Conservation (phyloP, 805 yeast species). For the Candida tammaniensis region DNA sequence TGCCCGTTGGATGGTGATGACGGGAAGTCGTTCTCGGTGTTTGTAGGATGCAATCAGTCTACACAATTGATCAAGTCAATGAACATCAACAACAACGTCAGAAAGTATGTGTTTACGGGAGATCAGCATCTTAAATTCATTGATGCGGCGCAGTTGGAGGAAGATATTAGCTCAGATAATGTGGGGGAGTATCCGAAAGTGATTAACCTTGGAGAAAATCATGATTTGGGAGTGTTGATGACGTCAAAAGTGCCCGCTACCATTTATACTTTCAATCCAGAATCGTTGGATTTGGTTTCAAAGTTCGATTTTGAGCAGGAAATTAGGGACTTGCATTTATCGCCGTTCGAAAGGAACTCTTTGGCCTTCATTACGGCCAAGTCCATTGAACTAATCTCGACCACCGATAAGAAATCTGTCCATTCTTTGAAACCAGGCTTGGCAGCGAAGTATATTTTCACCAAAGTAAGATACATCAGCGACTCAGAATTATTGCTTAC, state of each 20-base stretch:
- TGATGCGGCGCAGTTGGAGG: slow-evolving; percentile 59
- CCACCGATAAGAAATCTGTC: slow-evolving; percentile 40
- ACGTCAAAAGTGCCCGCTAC: slow-evolving; percentile 65
- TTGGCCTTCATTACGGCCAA: slow-evolving; percentile 60
- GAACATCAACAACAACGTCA: slow-evolving; percentile 66
- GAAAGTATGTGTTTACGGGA: slow-evolving; percentile 56
- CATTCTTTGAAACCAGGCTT: slow-evolving; percentile 21
- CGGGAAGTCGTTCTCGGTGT: slow-evolving; percentile 44
- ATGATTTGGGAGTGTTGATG: slow-evolving; percentile 63
- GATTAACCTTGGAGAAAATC: slow-evolving; percentile 55
- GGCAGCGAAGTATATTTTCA: slow-evolving; percentile 24
- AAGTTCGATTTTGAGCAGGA: slow-evolving; percentile 50
- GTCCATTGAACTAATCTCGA: slow-evolving; percentile 50
- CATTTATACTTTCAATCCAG: slow-evolving; percentile 58
- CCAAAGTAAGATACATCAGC: slow-evolving; percentile 43
- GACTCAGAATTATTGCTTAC: slow-evolving; percentile 31
- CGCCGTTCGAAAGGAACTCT: slow-evolving; percentile 58
- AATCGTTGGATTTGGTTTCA: slow-evolving; percentile 50
- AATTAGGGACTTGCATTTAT: slow-evolving; percentile 61
- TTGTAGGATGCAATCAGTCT: slow-evolving; percentile 77
- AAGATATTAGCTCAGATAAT: slow-evolving; percentile 30
- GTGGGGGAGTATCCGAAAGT: slow-evolving; percentile 61
- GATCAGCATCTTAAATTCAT: slow-evolving; percentile 61
- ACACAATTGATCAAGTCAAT: slow-evolving; percentile 50
- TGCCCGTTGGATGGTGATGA: slow-evolving; percentile 15